Evolutionary conservation across 768 basidiomycete species (phyloP), one percentile per base, ranked within the genome.

Genomic region (Neoboletus subvelutipes): DNA sequence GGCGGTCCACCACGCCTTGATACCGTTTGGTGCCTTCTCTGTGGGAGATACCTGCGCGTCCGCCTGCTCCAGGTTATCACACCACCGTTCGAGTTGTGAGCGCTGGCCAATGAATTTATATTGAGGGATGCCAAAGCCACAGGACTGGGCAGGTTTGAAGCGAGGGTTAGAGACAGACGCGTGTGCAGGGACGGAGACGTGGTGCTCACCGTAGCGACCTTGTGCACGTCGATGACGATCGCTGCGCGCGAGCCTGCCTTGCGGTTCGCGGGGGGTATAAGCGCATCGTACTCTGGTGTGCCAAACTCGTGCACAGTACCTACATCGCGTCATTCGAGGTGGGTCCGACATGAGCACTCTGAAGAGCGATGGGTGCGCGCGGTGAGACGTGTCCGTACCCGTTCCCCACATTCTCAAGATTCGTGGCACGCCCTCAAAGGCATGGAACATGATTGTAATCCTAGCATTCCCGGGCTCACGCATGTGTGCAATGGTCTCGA

Each of bases 231-330:
- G 18, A 89, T 64, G 52, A 85, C 73, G 60, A 88, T 84, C 34
- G 80, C 76, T 5, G 84, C 77, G 24, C 86, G 80, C 1, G 85
- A 84, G 20, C 86, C 85, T 5, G 81, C 75, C 55, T 77, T 75
- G 11, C 86, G 78, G 33, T 66, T 68, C 26, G 73, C 71, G 0
- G 73, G 66, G 0, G 82, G 77, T 22, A 88, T 75, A 41, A 82
- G 75, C 1, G 65, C 67, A 52, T 85, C 75, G 60, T 84, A 88
- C 60, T 85, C 84, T 2, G 80, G 77, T 1, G 82, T 81, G 4
- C 84, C 86, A 62, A 83, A 82, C 64, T 88, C 86, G 58, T 85
- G 74, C 15, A 81, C 80, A 1, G 76, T 77, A 10, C 85, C 87
- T 86, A 54, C 8, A 36, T 20, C 11, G 26, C 40, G 39, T 29